Percentiles rank a stretch among this genome's conserved stretches.
These are phyloP conservation scores for Coemansia nantahalensis DNA, from an alignment of 192 early-diverging fungal species.

Conservation along the genomic window DNA sequence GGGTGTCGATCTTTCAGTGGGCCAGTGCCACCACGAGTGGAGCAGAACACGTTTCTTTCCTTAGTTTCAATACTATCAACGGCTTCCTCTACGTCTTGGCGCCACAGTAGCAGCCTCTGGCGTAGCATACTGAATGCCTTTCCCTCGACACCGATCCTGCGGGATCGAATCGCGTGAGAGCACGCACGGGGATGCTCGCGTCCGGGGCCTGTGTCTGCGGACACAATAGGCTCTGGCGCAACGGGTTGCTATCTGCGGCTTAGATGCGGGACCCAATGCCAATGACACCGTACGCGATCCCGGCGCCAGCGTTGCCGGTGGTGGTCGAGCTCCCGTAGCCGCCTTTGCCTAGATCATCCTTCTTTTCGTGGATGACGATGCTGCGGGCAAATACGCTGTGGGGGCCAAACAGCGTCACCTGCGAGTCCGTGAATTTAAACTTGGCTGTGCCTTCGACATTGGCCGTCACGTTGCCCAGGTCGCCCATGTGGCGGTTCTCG, in stretches of 20 bases:
- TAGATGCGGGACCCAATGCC: constrained; percentile 55
- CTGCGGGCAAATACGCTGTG: constrained; percentile 78
- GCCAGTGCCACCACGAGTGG: too few species aligned
- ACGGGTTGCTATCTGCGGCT: not conserved
- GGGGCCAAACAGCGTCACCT: constrained; percentile 71
- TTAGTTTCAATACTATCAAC: too few species aligned
- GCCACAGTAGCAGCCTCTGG: too few species aligned
- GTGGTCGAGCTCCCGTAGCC: constrained; percentile 67
- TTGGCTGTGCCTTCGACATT: constrained; percentile 57
- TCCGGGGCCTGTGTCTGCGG: too few species aligned
- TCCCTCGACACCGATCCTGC: too few species aligned
- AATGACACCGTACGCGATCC: constrained; percentile 88
- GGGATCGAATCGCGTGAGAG: too few species aligned
- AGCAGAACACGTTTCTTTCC: too few species aligned
- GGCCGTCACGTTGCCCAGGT: constrained; percentile 82
- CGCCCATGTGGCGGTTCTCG: constrained; percentile 77
- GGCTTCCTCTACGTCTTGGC: too few species aligned
- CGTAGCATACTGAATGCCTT: too few species aligned
- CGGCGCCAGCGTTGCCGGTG: constrained; percentile 87
- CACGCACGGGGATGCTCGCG: too few species aligned
- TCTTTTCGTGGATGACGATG: constrained; percentile 78
- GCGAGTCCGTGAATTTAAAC: constrained; percentile 56
- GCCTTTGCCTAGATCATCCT: constrained; percentile 83
- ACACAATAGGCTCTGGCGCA: too few species aligned
- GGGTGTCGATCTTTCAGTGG: too few species aligned